These are phyloP conservation scores for Gynochthodes officinalis DNA, from an alignment of 257 asterid species.

Conservation along the genomic window DNA sequence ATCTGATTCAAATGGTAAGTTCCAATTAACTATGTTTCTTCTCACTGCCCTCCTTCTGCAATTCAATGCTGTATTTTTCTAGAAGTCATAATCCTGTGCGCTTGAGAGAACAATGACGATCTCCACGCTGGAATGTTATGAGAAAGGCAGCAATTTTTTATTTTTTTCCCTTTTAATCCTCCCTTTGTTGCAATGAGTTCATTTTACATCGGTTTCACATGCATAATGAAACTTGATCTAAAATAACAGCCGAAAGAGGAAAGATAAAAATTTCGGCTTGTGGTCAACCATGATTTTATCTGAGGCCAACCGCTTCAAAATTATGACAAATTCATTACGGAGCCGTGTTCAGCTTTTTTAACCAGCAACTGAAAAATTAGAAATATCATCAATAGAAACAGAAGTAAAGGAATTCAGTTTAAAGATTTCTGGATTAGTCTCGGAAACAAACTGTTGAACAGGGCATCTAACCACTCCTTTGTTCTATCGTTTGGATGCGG, in stretches of 20 bases:
- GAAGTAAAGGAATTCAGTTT: not conserved
- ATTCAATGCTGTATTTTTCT: not conserved
- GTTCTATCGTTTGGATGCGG: not conserved
- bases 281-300: too few relatives aligned
- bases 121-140: not conserved
- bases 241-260: not conserved
- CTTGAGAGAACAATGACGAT: not conserved
- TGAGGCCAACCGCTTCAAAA: not conserved
- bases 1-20: conserved; percentile 15
- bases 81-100: not conserved
- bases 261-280: too few relatives aligned
- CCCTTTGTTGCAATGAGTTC: too few relatives aligned
- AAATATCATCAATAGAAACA: too few relatives aligned
- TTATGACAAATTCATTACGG: too few relatives aligned
- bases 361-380: not conserved
- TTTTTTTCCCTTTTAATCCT: too few relatives aligned
- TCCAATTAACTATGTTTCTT: conserved; percentile 19
- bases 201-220: not conserved
- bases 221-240: not conserved
- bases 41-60: conserved; percentile 24
- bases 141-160: too few relatives aligned
- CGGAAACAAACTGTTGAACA: not conserved
- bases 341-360: too few relatives aligned
- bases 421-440: not conserved
- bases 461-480: not conserved